These are phyloP conservation scores for Globisporangium camurandrum DNA, from an alignment of 352 stramenopile species.

Conservation along the genomic window DNA sequence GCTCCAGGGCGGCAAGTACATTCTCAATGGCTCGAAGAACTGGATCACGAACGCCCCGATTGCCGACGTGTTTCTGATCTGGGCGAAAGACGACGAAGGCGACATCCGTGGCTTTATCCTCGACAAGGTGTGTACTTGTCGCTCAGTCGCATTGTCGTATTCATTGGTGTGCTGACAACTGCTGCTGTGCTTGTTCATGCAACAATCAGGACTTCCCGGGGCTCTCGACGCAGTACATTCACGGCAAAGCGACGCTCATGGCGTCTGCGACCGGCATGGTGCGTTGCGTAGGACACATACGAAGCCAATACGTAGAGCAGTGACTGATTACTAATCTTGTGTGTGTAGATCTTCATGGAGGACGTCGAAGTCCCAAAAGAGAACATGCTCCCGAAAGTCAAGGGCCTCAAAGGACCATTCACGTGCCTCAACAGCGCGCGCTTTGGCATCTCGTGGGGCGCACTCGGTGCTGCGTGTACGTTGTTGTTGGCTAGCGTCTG, in stretches of 20 bases:
- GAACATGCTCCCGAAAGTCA: constrained; percentile 91
- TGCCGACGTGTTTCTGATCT: constrained; percentile 96
- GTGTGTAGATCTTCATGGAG: constrained; percentile 92
- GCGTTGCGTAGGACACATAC: constrained; percentile 1
- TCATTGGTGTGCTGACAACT: not conserved
- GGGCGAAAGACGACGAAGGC: constrained; percentile 93
- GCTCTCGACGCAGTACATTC: constrained; percentile 92
- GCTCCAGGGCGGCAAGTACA: constrained; percentile 87
- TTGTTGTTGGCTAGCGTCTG: not conserved
- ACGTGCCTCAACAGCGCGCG: constrained; percentile 96
- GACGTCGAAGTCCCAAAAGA: constrained; percentile 92
- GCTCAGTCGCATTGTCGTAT: too few relatives aligned
- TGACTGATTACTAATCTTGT: too few relatives aligned
- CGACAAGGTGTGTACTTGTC: constrained; percentile 78
- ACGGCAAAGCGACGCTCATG: constrained; percentile 95
- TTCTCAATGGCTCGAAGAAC: constrained; percentile 94
- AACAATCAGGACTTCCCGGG: constrained; percentile 71
- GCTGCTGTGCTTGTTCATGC: not conserved
- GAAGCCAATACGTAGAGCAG: not conserved
- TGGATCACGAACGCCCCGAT: constrained; percentile 98
- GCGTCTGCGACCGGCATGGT: constrained; percentile 93
- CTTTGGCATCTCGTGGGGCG: constrained; percentile 97
- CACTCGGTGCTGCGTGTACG: constrained; percentile 90
- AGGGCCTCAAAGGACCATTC: constrained; percentile 93
- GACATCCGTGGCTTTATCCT: constrained; percentile 94